Conservation (phyloP, 257 asterid genomes). For the Sherardia arvensis region DNA sequence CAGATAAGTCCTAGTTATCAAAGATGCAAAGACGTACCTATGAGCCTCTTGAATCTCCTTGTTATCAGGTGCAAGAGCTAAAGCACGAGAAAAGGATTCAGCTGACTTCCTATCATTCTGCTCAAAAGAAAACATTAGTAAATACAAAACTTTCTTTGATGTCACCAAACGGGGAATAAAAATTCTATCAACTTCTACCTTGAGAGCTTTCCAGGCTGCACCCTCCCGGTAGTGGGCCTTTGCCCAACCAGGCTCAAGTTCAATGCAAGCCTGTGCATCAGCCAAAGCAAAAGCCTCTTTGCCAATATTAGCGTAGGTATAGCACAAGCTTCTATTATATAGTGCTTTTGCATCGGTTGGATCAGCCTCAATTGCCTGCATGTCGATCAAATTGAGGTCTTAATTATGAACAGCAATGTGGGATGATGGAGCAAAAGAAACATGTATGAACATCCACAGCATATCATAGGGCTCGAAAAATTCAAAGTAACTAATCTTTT, state of each 20-base stretch:
- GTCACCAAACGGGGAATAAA: background rate
- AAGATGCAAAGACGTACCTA: background rate
- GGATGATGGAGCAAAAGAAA: background rate
- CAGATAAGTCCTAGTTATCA: too few relatives aligned
- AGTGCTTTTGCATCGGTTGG: conserved; percentile 4
- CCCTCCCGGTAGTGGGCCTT: conserved; percentile 15
- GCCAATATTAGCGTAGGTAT: background rate
- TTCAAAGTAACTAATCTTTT: background rate
- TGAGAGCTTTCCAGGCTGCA: conserved; percentile 6
- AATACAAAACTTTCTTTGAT: background rate
- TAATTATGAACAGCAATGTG: background rate
- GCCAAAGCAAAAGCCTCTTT: background rate
- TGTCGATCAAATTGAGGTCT: background rate
- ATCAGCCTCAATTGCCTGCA: conserved; percentile 4
- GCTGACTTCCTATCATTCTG: background rate
- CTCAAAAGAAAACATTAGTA: background rate
- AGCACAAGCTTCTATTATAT: conserved; percentile 6
- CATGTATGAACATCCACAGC: background rate
- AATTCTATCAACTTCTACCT: background rate
- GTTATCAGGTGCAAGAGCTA: background rate
- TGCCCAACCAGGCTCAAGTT: conserved; percentile 8
- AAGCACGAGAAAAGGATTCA: background rate
- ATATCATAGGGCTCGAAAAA: background rate
- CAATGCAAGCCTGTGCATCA: conserved; percentile 10
- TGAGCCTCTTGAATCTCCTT: background rate